phyloP scores from a whole-genome alignment of 2,329 filamentous ascomycete species.

The Pezicula neosporulosa region DNA sequence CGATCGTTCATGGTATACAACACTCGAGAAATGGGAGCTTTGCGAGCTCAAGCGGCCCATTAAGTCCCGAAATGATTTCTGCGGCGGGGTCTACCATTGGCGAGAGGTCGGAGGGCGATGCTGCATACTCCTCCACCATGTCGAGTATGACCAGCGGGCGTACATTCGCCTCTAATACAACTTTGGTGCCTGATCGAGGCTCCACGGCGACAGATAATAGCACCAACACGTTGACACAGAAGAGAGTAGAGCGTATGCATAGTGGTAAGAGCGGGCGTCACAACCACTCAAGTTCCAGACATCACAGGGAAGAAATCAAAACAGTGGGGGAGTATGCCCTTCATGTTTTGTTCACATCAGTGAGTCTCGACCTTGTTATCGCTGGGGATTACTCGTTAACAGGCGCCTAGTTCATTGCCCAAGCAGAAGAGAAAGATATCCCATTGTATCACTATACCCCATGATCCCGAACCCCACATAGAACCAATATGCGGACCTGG shows the following conservation, averaged over 20 bases:
- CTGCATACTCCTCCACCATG: slow-evolving; percentile 19
- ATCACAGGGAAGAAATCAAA: slow-evolving; percentile 72
- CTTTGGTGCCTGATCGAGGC: slow-evolving; percentile 27
- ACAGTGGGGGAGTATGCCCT: slow-evolving; percentile 98
- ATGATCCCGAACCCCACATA: slow-evolving; percentile 78
- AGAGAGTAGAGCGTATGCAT: slow-evolving; percentile 57
- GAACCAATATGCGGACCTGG: slow-evolving; percentile 89
- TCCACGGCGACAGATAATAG: slow-evolving; percentile 42
- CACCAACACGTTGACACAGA: slow-evolving; percentile 41
- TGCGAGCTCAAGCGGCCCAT: slow-evolving; percentile 75
- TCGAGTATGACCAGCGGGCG: slow-evolving; percentile 21
- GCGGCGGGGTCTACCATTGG: slow-evolving; percentile 45
- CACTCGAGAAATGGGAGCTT: slow-evolving; percentile 88
- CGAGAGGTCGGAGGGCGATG: slow-evolving; percentile 26
- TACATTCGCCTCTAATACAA: slow-evolving; percentile 26
- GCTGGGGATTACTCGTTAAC: slow-evolving; percentile 27
- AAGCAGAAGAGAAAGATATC: slow-evolving; percentile 97
- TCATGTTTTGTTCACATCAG: slow-evolving; percentile 92
- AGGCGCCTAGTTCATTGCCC: slow-evolving; percentile 71
- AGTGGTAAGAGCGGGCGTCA: slow-evolving; percentile 68
- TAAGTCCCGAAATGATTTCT: slow-evolving; percentile 84
- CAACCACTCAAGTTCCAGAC: slow-evolving; percentile 61
- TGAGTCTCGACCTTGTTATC: slow-evolving; percentile 37
- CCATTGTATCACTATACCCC: slow-evolving; percentile 75
- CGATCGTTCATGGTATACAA: slow-evolving; percentile 94